Conservation (phyloP, 2,329 filamentous ascomycete genomes). For the Aspergillus texensis region DNA sequence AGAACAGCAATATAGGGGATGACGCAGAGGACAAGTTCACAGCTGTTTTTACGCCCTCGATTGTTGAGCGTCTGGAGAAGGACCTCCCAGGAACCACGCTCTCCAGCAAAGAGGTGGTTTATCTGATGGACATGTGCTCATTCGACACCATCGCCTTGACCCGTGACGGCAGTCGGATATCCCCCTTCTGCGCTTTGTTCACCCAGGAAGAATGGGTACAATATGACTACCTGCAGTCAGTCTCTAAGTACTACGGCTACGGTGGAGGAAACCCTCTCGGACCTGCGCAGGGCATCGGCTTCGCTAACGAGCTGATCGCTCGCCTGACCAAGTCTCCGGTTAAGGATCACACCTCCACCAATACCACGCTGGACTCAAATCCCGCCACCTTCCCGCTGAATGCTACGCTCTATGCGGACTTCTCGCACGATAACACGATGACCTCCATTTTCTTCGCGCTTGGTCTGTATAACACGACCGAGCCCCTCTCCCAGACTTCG, state of each 20-base stretch:
- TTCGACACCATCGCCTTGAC: constrained; percentile 74
- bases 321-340: constrained; percentile 72
- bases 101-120: constrained; percentile 63
- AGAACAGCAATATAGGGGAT: constrained; percentile 52
- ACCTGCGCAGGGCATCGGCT: constrained; percentile 84
- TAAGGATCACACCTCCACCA: constrained; percentile 72
- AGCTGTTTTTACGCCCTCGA: constrained; percentile 65
- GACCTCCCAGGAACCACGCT: constrained; percentile 71
- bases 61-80: constrained; percentile 69
- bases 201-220: constrained; percentile 70
- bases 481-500: constrained; percentile 55
- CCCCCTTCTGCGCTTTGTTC: constrained; percentile 78
- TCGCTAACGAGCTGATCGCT: constrained; percentile 82
- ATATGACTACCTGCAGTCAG: constrained; percentile 79
- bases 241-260: constrained; percentile 85
- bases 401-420: constrained; percentile 76
- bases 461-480: constrained; percentile 72
- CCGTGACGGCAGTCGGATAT: constrained; percentile 55
- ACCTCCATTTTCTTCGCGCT: constrained; percentile 73
- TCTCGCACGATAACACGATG: constrained; percentile 91
- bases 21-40: constrained; percentile 62
- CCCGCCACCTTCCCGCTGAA: constrained; percentile 73
- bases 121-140: constrained; percentile 86
- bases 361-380: constrained; percentile 72
- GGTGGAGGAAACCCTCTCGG: constrained; percentile 76